These are phyloP conservation scores for Austroboletus olivaceoglutinosus DNA, from an alignment of 1,284 basidiomycete species.

Conservation along the genomic window DNA sequence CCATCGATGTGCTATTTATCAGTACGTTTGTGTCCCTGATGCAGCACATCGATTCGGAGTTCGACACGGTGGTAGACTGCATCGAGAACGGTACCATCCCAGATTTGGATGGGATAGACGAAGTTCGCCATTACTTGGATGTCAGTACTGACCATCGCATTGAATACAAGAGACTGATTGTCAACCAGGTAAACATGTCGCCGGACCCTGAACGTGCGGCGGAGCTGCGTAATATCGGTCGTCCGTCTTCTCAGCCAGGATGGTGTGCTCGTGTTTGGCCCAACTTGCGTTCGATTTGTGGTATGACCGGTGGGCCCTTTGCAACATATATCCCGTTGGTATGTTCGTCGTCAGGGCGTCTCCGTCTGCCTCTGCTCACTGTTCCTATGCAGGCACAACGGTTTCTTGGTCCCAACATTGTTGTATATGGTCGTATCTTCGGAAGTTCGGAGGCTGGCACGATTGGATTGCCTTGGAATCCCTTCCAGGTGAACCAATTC, in stretches of 20 bases:
- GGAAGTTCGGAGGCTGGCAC: not conserved
- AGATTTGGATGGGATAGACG: slow-evolving; percentile 8
- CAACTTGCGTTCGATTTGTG: not conserved
- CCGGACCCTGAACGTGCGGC: slow-evolving; percentile 20
- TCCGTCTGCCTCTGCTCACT: not conserved
- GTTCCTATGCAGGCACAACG: not conserved
- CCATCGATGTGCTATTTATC: slow-evolving; percentile 9
- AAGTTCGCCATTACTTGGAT: slow-evolving; percentile 13
- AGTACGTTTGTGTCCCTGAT: slow-evolving; percentile 18
- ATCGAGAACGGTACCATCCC: slow-evolving; percentile 14
- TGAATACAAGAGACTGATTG: not conserved
- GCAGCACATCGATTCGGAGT: slow-evolving; percentile 17
- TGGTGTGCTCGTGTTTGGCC: slow-evolving; percentile 20
- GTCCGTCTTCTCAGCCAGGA: slow-evolving; percentile 13
- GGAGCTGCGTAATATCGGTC: slow-evolving; percentile 19
- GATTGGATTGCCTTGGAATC: not conserved
- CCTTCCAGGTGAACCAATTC: not conserved
- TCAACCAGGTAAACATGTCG: slow-evolving; percentile 6
- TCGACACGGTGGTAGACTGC: slow-evolving; percentile 14
- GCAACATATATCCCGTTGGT: not conserved
- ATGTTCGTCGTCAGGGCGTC: not conserved
- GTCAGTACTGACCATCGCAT: not conserved
- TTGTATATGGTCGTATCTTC: not conserved
- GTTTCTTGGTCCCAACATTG: not conserved
- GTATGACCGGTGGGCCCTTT: not conserved